Conservation (phyloP, 768 basidiomycete species). For the Pleurotus eryngii region DNA sequence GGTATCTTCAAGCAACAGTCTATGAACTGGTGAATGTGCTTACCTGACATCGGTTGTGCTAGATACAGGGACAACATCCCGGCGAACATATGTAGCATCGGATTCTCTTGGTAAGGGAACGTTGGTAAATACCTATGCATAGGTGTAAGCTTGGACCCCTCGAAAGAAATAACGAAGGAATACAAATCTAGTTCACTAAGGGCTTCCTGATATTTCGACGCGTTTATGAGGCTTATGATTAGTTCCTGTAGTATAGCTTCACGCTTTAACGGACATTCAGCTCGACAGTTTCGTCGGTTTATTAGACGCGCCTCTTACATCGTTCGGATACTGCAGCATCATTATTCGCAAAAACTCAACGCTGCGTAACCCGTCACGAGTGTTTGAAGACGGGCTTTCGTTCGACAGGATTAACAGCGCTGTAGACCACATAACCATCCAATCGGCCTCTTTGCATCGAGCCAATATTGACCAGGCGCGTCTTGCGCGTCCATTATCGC, state of each 20-base stretch:
- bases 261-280: slow-evolving; percentile 41
- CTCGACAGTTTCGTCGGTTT: background rate
- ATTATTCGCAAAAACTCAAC: slow-evolving; percentile 64
- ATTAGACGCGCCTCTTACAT: slow-evolving; percentile 40
- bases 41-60: slow-evolving; percentile 33
- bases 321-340: slow-evolving; percentile 66
- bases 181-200: slow-evolving; percentile 86
- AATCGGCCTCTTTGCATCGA: slow-evolving; percentile 75
- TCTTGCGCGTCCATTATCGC: slow-evolving; percentile 59
- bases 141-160: background rate
- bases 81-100: slow-evolving; percentile 78
- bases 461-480: slow-evolving; percentile 73
- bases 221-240: slow-evolving; percentile 59
- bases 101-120: slow-evolving; percentile 83
- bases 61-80: slow-evolving; percentile 69
- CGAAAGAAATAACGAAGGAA: slow-evolving; percentile 18
- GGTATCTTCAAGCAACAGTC: no score
- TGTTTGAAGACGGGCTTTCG: slow-evolving; percentile 17
- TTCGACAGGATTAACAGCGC: slow-evolving; percentile 55
- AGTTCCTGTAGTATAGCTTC: slow-evolving; percentile 76
- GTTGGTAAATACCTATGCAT: slow-evolving; percentile 73
- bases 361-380: slow-evolving; percentile 17
- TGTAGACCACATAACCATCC: slow-evolving; percentile 69
- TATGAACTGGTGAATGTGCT: no score
- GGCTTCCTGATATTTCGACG: slow-evolving; percentile 61